These are phyloP conservation scores for Suhomyces vadensis DNA, from an alignment of 805 yeast genomes.

Conservation along the genomic window DNA sequence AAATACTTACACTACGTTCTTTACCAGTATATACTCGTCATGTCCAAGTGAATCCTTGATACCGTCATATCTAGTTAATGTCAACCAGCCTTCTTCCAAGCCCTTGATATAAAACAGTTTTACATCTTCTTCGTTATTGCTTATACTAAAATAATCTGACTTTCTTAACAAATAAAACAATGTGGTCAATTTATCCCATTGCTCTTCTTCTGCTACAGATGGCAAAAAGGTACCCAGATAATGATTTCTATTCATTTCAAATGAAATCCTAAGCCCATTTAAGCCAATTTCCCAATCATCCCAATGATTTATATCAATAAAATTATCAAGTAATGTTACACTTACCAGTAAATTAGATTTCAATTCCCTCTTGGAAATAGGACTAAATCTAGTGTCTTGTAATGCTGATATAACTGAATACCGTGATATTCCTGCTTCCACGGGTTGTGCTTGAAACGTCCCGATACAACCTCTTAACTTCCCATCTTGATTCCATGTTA, in stretches of 20 bases:
- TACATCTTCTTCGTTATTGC: background rate
- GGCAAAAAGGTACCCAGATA: conserved; percentile 86
- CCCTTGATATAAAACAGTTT: conserved; percentile 30
- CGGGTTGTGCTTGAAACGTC: conserved; percentile 60
- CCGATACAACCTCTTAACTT: conserved; percentile 91
- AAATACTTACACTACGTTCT: conserved; percentile 8
- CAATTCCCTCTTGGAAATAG: conserved; percentile 60
- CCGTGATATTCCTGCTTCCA: conserved; percentile 58
- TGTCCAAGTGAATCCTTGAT: conserved; percentile 28
- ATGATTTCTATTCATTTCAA: conserved; percentile 39
- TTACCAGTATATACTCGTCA: conserved; percentile 20
- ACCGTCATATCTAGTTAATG: conserved; percentile 38
- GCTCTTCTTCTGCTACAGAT: conserved; percentile 84
- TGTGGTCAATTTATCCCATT: conserved; percentile 76
- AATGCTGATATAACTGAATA: conserved; percentile 68
- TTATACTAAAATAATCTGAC: conserved; percentile 49
- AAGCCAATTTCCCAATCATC: conserved; percentile 78
- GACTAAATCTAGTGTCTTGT: conserved; percentile 75
- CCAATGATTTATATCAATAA: conserved; percentile 51
- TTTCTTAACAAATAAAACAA: conserved; percentile 68
- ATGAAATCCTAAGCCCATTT: conserved; percentile 73
- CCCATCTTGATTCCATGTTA: conserved; percentile 73
- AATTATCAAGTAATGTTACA: conserved; percentile 67
- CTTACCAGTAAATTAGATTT: conserved; percentile 47
- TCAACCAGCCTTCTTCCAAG: conserved; percentile 34